Conservation (phyloP, 768 basidiomycete genomes). For the Boletus eberwhitei region DNA sequence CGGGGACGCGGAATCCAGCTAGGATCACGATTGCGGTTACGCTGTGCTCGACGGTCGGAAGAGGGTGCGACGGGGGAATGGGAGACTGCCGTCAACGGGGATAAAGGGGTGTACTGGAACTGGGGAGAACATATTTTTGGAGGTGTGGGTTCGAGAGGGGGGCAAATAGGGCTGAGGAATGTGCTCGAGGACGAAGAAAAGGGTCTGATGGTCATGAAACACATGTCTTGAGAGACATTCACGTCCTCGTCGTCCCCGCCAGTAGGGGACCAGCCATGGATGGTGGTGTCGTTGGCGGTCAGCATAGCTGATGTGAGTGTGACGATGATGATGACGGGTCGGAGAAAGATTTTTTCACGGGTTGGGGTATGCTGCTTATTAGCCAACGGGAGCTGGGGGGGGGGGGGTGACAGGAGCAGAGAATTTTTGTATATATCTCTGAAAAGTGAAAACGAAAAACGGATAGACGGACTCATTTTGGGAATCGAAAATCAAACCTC, state of each 20-base stretch:
- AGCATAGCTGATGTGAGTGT: slow-evolving; percentile 7
- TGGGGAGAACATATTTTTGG: neutral
- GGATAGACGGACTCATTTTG: slow-evolving; percentile 7
- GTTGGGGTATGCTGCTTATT: slow-evolving; percentile 1
- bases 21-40: slow-evolving; percentile 45
- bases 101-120: neutral
- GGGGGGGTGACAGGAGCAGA: neutral
- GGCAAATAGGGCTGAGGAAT: slow-evolving; percentile 11
- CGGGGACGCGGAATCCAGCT: slow-evolving; percentile 65
- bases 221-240: slow-evolving; percentile 17
- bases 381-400: neutral
- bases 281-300: slow-evolving; percentile 1
- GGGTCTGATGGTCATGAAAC: slow-evolving; percentile 4
- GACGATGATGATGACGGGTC: neutral
- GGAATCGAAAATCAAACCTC: slow-evolving; percentile 14
- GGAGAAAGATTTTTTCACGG: neutral
- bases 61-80: slow-evolving; percentile 29
- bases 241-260: slow-evolving; percentile 29
- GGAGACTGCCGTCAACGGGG: neutral
- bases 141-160: slow-evolving; percentile 10
- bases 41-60: slow-evolving; percentile 38
- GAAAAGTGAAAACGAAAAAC: slow-evolving; percentile 5
- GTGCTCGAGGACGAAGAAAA: neutral
- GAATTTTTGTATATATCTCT: neutral
- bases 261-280: slow-evolving; percentile 30